Percentiles rank a stretch among this genome's conserved stretches.
Evolutionary conservation across 2,329 filamentous ascomycete genomes (phyloP).

Genomic region (Aspergillus caelatus): DNA sequence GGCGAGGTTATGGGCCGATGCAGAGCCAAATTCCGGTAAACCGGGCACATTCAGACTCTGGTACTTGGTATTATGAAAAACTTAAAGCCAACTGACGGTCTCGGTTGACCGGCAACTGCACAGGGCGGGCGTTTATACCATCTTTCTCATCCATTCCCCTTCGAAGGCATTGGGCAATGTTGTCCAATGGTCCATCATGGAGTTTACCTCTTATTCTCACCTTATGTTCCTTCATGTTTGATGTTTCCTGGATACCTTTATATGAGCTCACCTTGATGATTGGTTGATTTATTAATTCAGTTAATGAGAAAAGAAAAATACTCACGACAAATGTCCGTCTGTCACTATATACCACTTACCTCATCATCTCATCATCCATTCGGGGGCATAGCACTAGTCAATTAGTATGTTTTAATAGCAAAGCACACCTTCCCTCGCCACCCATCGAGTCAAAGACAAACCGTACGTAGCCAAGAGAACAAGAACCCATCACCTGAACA

Average conservation of each 20-base stretch:
- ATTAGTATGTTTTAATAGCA: not conserved
- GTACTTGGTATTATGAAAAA: not conserved
- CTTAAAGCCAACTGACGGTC: not conserved
- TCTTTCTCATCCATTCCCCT: slow-evolving; percentile 8
- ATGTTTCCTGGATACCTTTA: slow-evolving; percentile 20
- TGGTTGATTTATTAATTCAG: slow-evolving; percentile 12
- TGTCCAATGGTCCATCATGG: slow-evolving; percentile 7
- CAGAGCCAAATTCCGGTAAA: slow-evolving; percentile 78
- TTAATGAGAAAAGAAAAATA: slow-evolving; percentile 8
- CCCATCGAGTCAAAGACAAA: not conserved
- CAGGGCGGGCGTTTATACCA: slow-evolving; percentile 18
- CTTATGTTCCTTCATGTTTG: slow-evolving; percentile 1
- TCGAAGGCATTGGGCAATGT: slow-evolving; percentile 4
- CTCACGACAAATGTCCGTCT: not conserved
- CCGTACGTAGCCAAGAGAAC: not conserved
- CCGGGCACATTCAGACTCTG: slow-evolving; percentile 9
- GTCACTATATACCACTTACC: not conserved
- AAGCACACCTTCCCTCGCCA: not conserved
- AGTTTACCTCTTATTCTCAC: slow-evolving; percentile 7
- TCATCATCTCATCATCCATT: not conserved
- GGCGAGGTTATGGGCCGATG: slow-evolving; percentile 98
- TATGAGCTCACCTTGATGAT: slow-evolving; percentile 14
- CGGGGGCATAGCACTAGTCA: not conserved
- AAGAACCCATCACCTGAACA: not conserved
- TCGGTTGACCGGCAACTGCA: slow-evolving; percentile 14